A percentile compares a stretch with the other conserved stretches of the same genome.
Conservation (phyloP, 345 rosid genomes). For the Clarkia xantiana region DNA sequence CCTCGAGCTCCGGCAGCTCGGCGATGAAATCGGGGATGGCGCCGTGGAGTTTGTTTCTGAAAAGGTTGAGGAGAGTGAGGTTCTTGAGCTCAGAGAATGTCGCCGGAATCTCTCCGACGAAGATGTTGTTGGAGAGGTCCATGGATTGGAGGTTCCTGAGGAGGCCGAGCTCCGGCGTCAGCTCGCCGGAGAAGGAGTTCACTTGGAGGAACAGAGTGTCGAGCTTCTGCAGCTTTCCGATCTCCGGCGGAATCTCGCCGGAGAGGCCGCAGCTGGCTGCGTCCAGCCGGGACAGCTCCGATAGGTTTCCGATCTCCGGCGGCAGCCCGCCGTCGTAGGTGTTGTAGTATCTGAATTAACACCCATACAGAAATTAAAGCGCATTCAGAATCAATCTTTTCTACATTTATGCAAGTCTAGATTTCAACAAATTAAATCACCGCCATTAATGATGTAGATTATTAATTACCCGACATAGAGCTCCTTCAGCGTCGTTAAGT, state of each 20-base stretch:
- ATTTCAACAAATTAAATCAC: no score
- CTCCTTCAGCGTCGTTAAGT: conserved; percentile 39
- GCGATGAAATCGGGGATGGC: conserved; percentile 31
- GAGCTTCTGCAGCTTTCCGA: conserved; percentile 28
- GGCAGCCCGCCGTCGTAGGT: conserved; percentile 28
- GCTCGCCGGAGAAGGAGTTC: conserved; percentile 21
- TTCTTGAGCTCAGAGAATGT: conserved; percentile 25
- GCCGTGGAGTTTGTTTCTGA: conserved; percentile 35
- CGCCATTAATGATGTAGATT: no score
- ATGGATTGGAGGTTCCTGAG: conserved; percentile 29
- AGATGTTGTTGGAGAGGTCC: conserved; percentile 33
- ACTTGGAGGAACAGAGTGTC: conserved; percentile 44
- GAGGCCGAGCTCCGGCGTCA: conserved; percentile 23
- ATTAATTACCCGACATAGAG: conserved; percentile 67
- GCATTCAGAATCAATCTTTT: no score
- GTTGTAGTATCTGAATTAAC: conserved; percentile 37
- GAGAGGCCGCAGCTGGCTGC: conserved; percentile 35
- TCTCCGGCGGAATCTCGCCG: conserved; percentile 30
- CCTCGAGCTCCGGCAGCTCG: conserved; percentile 28
- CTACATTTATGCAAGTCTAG: no score
- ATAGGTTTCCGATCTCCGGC: conserved; percentile 33
- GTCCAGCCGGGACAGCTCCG: conserved; percentile 26
- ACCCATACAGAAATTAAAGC: neutral
- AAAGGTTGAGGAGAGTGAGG: conserved; percentile 30
- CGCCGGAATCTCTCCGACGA: conserved; percentile 30